A percentile compares a stretch with the other conserved stretches of the same genome.
phyloP scores from a whole-genome alignment of 495 filamentous ascomycete genomes.

The Penicillium psychrofluorescens region DNA sequence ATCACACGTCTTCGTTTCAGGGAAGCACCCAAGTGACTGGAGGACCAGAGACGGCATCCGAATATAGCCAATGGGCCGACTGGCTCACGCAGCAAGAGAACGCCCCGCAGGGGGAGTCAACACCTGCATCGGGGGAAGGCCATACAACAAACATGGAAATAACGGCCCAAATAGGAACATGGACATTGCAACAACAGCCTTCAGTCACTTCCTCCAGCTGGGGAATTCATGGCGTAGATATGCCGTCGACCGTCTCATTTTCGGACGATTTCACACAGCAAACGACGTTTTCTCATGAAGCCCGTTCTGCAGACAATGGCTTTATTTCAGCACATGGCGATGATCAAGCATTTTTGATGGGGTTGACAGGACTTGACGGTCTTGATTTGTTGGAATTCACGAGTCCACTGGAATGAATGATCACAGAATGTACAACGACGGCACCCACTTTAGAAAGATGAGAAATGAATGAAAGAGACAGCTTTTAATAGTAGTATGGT shows the following conservation, averaged over 20 bases:
- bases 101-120: neutral
- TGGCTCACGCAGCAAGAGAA: constrained; percentile 6
- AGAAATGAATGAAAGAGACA: no score
- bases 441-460: no score
- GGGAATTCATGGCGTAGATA: no score
- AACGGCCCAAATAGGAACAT: neutral
- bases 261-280: neutral
- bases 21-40: neutral
- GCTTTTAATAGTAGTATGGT: no score
- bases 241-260: neutral
- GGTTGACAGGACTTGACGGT: constrained; percentile 15
- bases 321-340: constrained; percentile 5
- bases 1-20: neutral
- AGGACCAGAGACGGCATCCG: neutral
- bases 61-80: constrained; percentile 9
- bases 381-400: constrained; percentile 14
- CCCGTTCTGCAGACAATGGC: neutral
- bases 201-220: no score
- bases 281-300: neutral
- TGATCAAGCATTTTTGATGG: constrained; percentile 17
- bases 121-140: no score
- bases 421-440: no score
- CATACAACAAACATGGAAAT: no score
- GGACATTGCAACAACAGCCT: neutral
- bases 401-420: neutral